Conservation (phyloP, 768 basidiomycete genomes). For the Pholiota conissans region DNA sequence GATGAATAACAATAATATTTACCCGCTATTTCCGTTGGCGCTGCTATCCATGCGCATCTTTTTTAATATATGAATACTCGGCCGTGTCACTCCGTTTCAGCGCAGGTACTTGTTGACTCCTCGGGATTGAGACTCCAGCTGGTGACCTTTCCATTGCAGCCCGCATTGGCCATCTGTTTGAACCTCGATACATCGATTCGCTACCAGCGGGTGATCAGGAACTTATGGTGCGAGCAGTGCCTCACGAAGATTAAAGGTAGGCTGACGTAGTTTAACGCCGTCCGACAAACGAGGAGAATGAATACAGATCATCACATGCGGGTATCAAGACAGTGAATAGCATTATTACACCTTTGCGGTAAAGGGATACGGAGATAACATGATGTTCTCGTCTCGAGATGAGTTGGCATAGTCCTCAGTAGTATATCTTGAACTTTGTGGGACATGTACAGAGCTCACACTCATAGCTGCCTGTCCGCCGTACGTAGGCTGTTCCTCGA, state of each 20-base stretch:
- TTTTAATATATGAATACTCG: background rate
- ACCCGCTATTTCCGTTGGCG: background rate
- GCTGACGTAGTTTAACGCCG: background rate
- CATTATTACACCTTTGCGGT: background rate
- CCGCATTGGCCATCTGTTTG: background rate
- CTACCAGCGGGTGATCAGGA: background rate
- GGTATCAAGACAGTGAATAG: background rate
- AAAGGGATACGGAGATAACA: conserved; percentile 5
- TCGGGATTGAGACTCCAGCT: background rate
- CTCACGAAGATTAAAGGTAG: background rate
- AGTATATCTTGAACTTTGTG: background rate
- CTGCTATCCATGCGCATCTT: background rate
- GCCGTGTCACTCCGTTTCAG: background rate
- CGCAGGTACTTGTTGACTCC: background rate
- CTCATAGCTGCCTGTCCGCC: conserved; percentile 43
- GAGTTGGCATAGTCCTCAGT: background rate
- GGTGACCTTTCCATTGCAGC: background rate
- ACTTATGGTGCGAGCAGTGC: background rate
- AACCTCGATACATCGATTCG: background rate
- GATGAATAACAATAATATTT: background rate
- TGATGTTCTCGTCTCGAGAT: conserved; percentile 2
- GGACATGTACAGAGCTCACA: conserved; percentile 12
- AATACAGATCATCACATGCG: background rate
- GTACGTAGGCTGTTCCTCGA: conserved; percentile 21
- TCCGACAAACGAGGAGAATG: background rate